Base-by-base conservation (phyloP, 495 filamentous ascomycete genomes). In the Penicillium lividum region DNA sequence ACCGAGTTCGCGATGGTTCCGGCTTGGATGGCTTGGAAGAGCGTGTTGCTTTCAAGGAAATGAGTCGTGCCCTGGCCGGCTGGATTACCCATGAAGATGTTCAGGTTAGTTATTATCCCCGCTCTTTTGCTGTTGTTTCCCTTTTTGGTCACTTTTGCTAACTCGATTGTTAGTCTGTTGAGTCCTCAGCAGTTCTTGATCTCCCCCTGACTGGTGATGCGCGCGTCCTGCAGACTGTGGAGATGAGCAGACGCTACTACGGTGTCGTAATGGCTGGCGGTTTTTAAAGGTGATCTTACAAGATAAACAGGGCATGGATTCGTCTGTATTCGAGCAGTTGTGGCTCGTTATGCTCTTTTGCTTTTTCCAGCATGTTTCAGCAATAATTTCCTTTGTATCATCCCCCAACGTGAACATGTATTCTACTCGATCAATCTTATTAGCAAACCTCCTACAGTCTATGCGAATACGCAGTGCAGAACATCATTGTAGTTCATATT, bases 191-290 rank as follows among this genome's bases (percentile, higher is more conserved):
- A 38, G 75, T 91, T 11, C 74, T 92, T 2, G 73, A 82, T 50
- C 75, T 93, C 29, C 90, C 90, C 9, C 75, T 92, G 15, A 89
- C 86, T 8, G 87, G 89, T 58, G 88, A 92, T 71, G 78, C 80
- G 16, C 84, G 86, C 51, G 66, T 91, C 38, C 76, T 80, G 65
- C 87, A 92, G 67, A 86, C 86, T 4, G 78, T 82, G 38, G 83
- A 89, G 54, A 76, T 92, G 68, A 88, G 87, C 62, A 75, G 86
- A 56, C 78, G 81, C 27, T 91, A 91, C 65, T 92, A 89, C 61
- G 67, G 71, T 16, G 71, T 76, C 48, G 71, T 82, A 42, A 79
- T 85, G 75, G 78, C 79, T 13, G 73, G 76, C 49, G 77, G 67
- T 22, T 68, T 77, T 48, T 77, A 63, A 22, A 69, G 51, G 38